Evolutionary conservation across 495 filamentous ascomycete species (phyloP), one percentile per base, ranked within the genome.

Genomic region (Lindgomyces ingoldianus): DNA sequence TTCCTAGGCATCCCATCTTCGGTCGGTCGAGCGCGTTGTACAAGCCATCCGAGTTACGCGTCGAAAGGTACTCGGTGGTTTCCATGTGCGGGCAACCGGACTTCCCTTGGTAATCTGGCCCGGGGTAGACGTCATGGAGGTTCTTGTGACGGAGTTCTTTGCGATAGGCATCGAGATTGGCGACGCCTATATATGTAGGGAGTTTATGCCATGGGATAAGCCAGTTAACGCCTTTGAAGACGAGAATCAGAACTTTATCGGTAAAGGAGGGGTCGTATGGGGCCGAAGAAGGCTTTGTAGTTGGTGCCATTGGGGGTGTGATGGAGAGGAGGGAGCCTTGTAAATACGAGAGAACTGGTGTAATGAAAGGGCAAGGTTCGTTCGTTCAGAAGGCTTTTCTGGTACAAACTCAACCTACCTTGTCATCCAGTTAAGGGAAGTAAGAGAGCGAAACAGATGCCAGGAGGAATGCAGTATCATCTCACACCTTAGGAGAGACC

Each of bases 1-100:
- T 78, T 1, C 76, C 74, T 0, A 69, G 41, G 51, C 77, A 80
- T 14, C 78, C 78, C 78, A 80, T 80, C 46, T 58, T 62, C 0
- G 78, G 78, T 60, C 52, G 21, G 11, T 74, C 70, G 2, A 76
- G 60, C 1, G 69, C 69, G 61, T 80, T 80, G 73, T 74, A 78
- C 33, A 74, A 59, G 42, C 78, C 78, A 64, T 79, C 77, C 19
- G 75, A 77, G 68, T 79, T 67, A 0, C 78, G 71, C 10, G 73
- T 73, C 1, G 49, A 50, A 1, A 73, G 51, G 47, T 62, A 78
- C 11, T 72, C 65, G 1, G 47, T 39, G 41, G 73, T 68, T 2
- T 55, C 45, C 61, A 77, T 62, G 21, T 72, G 73, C 6, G 65
- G 69, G 12, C 53, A 46, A 14, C 42, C 26, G 0, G 57, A 24